Evolutionary conservation across 768 basidiomycete genomes (phyloP), one percentile per base, ranked within the genome.

Genomic region (Lentinus tigrinus): DNA sequence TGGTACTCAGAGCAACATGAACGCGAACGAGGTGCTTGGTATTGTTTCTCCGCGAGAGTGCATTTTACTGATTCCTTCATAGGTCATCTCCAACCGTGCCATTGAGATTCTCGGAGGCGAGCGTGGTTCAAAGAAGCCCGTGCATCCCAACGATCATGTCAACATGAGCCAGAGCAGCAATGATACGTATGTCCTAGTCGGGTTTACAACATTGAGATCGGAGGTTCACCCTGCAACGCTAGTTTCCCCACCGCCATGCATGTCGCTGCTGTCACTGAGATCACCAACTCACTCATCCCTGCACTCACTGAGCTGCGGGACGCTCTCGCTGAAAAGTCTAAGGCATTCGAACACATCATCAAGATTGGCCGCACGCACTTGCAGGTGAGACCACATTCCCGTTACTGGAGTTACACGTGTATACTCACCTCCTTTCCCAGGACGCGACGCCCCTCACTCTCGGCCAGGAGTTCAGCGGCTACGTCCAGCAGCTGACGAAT

Each of bases 231-330:
- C n/a, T 10, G 36, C n/a, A 37, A 47, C 23, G 48, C 17, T 66
- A 97, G 95, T 27, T 99, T 98, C 84, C 97, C 97, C 8, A 99
- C 97, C 24, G 97, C 89, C 13, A 99, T 99, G 97, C 97, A 99
- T 74, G 85, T 99, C 57, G 94, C 97, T 39, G 93, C 94, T 36
- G 95, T 96, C 37, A 87, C 85, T 24, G 97, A 98, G 73, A 84
- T 99, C 64, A 81, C 83, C 70, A 74, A 81, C 26, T 81, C 82
- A 40, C 80, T 99, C 47, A 73, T 99, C 57, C 97, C 97, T 37
- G 94, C 95, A 24, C 77, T 99, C 27, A 81, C 79, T 37, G 87
- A 89, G 69, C 84, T 99, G 38, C 87, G 87, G 48, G 87, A 91
- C 71, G 94, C 91, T 5, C 78, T 99, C 48, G 83, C 89, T 55